These are phyloP conservation scores for Diaporthe destruens DNA, from an alignment of 2,329 filamentous ascomycete genomes.

Conservation along the genomic window DNA sequence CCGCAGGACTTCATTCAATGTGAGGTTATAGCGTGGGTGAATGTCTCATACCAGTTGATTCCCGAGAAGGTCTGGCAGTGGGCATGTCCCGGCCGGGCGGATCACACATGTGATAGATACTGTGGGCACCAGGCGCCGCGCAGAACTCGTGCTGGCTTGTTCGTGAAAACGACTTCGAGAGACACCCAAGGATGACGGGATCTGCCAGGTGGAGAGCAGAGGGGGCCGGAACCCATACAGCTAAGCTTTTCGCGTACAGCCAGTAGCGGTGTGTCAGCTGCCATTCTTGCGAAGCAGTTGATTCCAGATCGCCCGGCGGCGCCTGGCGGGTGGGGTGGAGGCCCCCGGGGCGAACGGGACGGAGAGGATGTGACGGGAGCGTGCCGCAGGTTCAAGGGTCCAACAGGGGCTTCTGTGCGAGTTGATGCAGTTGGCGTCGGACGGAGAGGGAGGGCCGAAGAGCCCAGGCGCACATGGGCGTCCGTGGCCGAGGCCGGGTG, in stretches of 20 bases:
- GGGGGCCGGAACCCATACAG: neutral
- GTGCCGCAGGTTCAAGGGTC: constrained; percentile 17
- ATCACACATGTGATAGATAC: neutral
- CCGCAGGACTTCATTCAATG: neutral
- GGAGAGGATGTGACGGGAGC: constrained; percentile 18
- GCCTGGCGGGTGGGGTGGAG: constrained; percentile 10
- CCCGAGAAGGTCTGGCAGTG: neutral
- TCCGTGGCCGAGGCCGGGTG: neutral
- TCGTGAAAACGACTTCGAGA: neutral
- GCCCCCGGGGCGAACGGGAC: constrained; percentile 9
- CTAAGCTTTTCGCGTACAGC: constrained; percentile 1
- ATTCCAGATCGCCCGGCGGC: constrained; percentile 23
- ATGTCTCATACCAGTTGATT: too few relatives aligned
- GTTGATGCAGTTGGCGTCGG: constrained; percentile 30
- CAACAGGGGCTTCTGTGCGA: constrained; percentile 13
- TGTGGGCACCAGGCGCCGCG: neutral
- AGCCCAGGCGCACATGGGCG: constrained; percentile 12
- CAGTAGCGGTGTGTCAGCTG: neutral
- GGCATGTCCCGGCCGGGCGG: neutral
- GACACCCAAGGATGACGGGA: neutral
- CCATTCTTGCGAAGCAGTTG: neutral
- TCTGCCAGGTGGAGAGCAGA: neutral
- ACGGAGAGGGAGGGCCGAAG: constrained; percentile 21
- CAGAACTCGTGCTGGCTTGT: neutral
- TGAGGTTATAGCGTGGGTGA: too few relatives aligned